These are phyloP conservation scores for Trifolium fragiferum DNA, from an alignment of 306 rosid species.

Conservation along the genomic window DNA sequence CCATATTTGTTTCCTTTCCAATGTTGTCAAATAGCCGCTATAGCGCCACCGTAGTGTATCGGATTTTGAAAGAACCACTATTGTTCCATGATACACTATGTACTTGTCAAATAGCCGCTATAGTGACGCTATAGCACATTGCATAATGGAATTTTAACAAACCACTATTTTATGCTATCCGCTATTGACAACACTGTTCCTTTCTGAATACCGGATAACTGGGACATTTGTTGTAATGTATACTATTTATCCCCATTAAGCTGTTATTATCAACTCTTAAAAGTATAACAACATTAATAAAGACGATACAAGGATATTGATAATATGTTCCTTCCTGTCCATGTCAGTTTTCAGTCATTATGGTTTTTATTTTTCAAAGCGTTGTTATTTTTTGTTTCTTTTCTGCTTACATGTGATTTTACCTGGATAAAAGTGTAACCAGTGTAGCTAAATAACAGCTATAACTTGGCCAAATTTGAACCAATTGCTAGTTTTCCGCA, in stretches of 20 bases:
- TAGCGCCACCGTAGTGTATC: background rate
- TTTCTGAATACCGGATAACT: conserved; percentile 3
- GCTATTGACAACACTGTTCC: too few relatives aligned
- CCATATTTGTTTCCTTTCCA: conserved; percentile 4
- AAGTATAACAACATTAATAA: background rate
- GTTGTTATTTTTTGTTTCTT: background rate
- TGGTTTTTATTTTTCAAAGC: conserved; percentile 23
- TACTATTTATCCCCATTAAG: background rate
- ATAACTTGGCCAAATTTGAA: too few relatives aligned
- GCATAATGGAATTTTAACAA: too few relatives aligned
- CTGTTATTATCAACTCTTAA: conserved; percentile 14
- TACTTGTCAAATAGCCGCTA: too few relatives aligned
- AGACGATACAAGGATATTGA: background rate
- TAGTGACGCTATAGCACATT: too few relatives aligned
- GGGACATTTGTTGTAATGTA: conserved; percentile 2
- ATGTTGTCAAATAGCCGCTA: background rate
- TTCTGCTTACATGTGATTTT: background rate
- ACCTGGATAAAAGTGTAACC: conserved; percentile 4
- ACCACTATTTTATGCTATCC: too few relatives aligned
- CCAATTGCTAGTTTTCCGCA: too few relatives aligned
- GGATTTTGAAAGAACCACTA: too few relatives aligned
- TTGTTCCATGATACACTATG: background rate
- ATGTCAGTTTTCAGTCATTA: conserved; percentile 1
- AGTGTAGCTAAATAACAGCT: too few relatives aligned
- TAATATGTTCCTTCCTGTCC: background rate